Evolutionary conservation across 208 protist species (phyloP).

Genomic region (Angomonas ambiguus): DNA sequence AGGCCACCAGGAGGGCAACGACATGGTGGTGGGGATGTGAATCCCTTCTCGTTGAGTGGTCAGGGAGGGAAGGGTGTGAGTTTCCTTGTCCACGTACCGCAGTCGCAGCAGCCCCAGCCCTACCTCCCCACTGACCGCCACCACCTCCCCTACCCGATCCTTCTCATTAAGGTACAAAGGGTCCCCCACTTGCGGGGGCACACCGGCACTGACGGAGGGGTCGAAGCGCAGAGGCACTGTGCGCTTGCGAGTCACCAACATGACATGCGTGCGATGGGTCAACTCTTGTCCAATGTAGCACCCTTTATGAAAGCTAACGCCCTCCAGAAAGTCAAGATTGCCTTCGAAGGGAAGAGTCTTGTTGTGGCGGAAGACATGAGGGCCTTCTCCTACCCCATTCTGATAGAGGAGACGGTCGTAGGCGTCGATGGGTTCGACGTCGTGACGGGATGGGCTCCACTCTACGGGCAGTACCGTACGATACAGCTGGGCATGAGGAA

Average conservation of each 20-base stretch:
- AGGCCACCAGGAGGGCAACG: slow-evolving; percentile 76
- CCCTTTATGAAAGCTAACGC: slow-evolving; percentile 93
- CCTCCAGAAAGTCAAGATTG: slow-evolving; percentile 89
- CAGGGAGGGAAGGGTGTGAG: slow-evolving; percentile 35
- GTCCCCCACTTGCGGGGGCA: neutral
- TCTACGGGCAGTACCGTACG: slow-evolving; percentile 13
- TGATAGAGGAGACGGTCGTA: slow-evolving; percentile 53
- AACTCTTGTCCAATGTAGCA: slow-evolving; percentile 97
- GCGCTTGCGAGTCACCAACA: slow-evolving; percentile 92
- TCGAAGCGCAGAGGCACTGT: slow-evolving; percentile 72
- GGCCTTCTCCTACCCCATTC: slow-evolving; percentile 83
- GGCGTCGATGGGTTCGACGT: slow-evolving; percentile 4
- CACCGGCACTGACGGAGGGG: neutral
- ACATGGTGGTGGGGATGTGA: slow-evolving; percentile 28
- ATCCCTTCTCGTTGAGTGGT: neutral
- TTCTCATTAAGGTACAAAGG: slow-evolving; percentile 20
- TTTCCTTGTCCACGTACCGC: slow-evolving; percentile 60
- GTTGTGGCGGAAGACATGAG: slow-evolving; percentile 44
- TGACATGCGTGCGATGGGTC: slow-evolving; percentile 92
- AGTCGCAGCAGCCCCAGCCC: slow-evolving; percentile 69
- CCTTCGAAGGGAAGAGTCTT: slow-evolving; percentile 89
- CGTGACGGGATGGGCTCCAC: slow-evolving; percentile 16
- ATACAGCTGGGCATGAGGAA: neutral
- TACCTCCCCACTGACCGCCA: slow-evolving; percentile 31
- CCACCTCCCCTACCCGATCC: slow-evolving; percentile 63